phyloP scores from a whole-genome alignment of 2,329 filamentous ascomycete genomes.

The Penicillium griseofulvum region DNA sequence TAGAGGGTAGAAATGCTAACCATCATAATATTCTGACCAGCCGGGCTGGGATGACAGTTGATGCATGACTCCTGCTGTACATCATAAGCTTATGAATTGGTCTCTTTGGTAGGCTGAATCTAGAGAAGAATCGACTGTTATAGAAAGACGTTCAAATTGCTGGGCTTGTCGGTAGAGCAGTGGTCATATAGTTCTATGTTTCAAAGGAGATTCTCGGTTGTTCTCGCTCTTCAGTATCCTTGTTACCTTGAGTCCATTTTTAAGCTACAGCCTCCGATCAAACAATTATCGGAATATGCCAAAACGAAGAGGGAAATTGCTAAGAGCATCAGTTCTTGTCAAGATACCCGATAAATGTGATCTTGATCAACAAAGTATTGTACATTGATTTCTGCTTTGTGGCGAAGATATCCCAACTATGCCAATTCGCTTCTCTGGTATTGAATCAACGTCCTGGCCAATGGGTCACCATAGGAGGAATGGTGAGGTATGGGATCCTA shows the following conservation, averaged over 20 bases:
- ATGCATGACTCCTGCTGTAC: conserved; percentile 5
- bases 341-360: background rate
- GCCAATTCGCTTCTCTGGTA: background rate
- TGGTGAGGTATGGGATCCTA: background rate
- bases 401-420: background rate
- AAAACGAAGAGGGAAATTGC: background rate
- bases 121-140: background rate
- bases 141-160: background rate
- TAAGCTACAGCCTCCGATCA: background rate
- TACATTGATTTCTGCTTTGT: background rate
- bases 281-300: background rate
- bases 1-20: background rate
- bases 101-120: background rate
- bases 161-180: background rate
- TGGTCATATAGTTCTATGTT: background rate
- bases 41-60: background rate
- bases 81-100: background rate
- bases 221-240: background rate
- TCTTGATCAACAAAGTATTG: background rate
- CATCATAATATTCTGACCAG: background rate
- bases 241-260: background rate
- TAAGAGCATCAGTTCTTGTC: background rate
- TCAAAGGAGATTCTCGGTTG: too few relatives aligned
- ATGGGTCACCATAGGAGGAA: background rate
- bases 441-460: background rate